Percentiles rank a stretch among this genome's conserved stretches.
These are phyloP conservation scores for Boletus rufocinnamomeus DNA, from an alignment of 768 basidiomycete genomes.

Conservation along the genomic window DNA sequence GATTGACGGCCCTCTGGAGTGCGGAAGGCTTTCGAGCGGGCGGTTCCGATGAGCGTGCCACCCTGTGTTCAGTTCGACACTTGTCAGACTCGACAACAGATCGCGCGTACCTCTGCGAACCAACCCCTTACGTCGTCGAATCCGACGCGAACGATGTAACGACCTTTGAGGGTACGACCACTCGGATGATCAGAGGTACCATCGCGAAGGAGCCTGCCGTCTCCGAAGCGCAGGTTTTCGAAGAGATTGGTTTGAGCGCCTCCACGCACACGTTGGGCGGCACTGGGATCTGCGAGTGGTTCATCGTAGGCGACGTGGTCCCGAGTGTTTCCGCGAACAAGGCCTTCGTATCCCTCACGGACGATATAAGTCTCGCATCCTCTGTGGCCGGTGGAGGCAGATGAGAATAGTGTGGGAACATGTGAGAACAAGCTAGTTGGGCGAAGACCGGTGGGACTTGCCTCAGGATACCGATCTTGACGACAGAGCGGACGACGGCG, in stretches of 20 bases:
- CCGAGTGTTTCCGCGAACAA: constrained; percentile 81
- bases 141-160: constrained; percentile 93
- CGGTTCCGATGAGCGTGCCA: constrained; percentile 95
- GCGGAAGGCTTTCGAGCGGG: constrained; percentile 81
- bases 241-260: constrained; percentile 45
- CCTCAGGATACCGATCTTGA: constrained; percentile 91
- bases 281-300: constrained; percentile 32
- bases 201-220: constrained; percentile 73
- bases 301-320: constrained; percentile 28
- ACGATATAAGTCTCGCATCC: constrained; percentile 96
- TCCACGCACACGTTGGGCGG: constrained; percentile 15
- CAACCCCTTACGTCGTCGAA: constrained; percentile 98
- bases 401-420: not conserved
- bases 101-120: constrained; percentile 72
- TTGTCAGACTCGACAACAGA: not conserved
- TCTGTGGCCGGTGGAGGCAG: constrained; percentile 33
- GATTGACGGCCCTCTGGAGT: constrained; percentile 84
- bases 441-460: constrained; percentile 37
- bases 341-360: constrained; percentile 97
- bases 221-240: constrained; percentile 81
- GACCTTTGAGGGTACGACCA: constrained; percentile 79
- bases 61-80: constrained; percentile 49
- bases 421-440: not conserved
- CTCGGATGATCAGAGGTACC: constrained; percentile 73
- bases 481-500: constrained; percentile 90